phyloP scores from a whole-genome alignment of 306 rosid genomes.

The Canavalia ensiformis region DNA sequence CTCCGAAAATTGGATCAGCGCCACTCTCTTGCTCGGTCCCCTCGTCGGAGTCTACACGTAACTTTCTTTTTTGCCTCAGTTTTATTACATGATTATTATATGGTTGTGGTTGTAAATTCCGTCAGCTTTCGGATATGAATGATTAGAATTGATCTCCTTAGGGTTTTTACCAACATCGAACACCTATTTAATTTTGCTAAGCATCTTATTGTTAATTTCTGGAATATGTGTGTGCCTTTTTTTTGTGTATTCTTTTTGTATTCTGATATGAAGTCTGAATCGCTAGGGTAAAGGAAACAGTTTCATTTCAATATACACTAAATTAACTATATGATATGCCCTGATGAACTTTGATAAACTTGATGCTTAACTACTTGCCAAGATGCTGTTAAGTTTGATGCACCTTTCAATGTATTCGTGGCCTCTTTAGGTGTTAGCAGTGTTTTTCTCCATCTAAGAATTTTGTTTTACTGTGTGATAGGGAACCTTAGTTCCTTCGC shows the following conservation, averaged over 20 bases:
- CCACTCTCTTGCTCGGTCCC: conserved; percentile 73
- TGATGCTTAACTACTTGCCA: not conserved
- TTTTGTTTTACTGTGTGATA: not conserved
- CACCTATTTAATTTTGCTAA: not conserved
- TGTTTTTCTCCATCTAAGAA: not conserved
- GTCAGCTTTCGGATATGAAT: not conserved
- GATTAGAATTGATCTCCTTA: not conserved
- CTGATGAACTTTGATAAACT: not conserved
- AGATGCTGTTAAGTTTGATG: not conserved
- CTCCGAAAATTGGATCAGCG: conserved; percentile 90
- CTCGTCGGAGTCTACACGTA: conserved; percentile 73
- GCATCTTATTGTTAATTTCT: not conserved
- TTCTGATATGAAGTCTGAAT: conserved; percentile 12
- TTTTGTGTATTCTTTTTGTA: not conserved
- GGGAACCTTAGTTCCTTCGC: not conserved
- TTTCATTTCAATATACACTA: not conserved
- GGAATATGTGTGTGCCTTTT: not conserved
- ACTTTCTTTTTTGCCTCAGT: not conserved
- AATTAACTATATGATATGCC: not conserved
- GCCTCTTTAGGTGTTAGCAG: not conserved
- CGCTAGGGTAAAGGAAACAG: not conserved
- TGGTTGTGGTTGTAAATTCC: not conserved
- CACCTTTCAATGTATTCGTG: not conserved
- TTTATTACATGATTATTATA: not conserved
- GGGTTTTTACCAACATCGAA: not conserved